A percentile compares a stretch with the other conserved stretches of the same genome.
These are phyloP conservation scores for Lasiodiplodia sp. DNA, from an alignment of 2,329 filamentous ascomycete genomes.

Conservation along the genomic window DNA sequence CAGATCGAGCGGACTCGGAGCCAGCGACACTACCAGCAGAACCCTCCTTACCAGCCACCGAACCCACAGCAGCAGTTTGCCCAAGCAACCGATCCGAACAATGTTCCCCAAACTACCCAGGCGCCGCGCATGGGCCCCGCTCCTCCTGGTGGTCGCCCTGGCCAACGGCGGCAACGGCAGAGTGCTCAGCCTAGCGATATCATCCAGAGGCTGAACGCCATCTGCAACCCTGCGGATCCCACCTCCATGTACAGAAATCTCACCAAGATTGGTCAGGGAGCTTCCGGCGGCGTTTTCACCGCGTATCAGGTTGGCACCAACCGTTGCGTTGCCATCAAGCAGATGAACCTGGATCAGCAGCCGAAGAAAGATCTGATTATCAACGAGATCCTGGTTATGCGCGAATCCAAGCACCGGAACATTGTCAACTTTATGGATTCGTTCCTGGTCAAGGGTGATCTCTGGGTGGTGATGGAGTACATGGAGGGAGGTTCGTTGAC, in stretches of 20 bases:
- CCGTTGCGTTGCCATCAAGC: conserved; percentile 94
- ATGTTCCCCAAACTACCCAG: conserved; percentile 53
- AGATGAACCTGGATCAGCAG: conserved; percentile 99
- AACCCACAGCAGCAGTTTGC: conserved; percentile 56
- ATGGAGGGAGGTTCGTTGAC: conserved; percentile 99
- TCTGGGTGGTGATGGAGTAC: conserved; percentile 99
- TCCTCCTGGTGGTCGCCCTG: conserved; percentile 64
- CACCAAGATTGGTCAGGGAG: conserved; percentile 96
- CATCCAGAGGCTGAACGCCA: conserved; percentile 80
- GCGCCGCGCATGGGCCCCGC: conserved; percentile 61
- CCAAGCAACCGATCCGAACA: conserved; percentile 51
- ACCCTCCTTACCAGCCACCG: conserved; percentile 51
- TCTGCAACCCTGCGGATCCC: conserved; percentile 90
- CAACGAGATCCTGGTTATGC: conserved; percentile 99
- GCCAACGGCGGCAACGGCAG: conserved; percentile 75
- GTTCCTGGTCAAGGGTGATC: conserved; percentile 84
- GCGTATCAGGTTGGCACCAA: conserved; percentile 86
- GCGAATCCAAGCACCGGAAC: conserved; percentile 96
- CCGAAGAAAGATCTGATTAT: conserved; percentile 99
- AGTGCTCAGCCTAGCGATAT: conserved; percentile 80
- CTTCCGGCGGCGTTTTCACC: conserved; percentile 93
- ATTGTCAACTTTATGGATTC: conserved; percentile 99
- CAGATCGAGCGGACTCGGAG: conserved; percentile 80
- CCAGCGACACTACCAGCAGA: conserved; percentile 52
- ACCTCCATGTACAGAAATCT: conserved; percentile 85